Conservation (phyloP, 1,139 yeast species). For the Debaryomyces udenii region DNA sequence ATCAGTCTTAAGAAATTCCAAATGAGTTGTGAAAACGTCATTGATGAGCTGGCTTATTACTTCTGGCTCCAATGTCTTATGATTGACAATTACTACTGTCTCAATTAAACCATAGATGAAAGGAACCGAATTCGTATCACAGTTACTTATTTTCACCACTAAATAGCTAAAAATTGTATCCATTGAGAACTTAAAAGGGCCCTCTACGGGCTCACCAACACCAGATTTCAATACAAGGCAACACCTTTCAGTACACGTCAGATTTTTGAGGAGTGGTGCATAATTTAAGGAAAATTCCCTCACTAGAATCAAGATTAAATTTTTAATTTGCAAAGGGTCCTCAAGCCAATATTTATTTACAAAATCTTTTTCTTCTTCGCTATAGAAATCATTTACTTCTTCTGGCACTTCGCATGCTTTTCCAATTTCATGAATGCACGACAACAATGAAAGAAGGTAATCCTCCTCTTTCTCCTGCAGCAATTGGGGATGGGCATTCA, state of each 20-base stretch:
- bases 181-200: slow-evolving; percentile 60
- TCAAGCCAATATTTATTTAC: slow-evolving; percentile 38
- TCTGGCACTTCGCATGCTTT: slow-evolving; percentile 66
- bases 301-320: slow-evolving; percentile 42
- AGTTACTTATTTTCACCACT: slow-evolving; percentile 35
- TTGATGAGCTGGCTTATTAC: slow-evolving; percentile 31
- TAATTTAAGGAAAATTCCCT: slow-evolving; percentile 46
- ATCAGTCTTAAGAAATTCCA: slow-evolving; percentile 47
- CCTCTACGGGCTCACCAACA: slow-evolving; percentile 52
- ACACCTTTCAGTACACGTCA: slow-evolving; percentile 56
- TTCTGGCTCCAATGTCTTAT: slow-evolving; percentile 29
- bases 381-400: slow-evolving; percentile 48
- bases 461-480: slow-evolving; percentile 29
- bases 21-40: slow-evolving; percentile 32
- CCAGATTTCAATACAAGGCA: slow-evolving; percentile 61
- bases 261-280: slow-evolving; percentile 30
- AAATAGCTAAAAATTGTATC: slow-evolving; percentile 49
- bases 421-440: slow-evolving; percentile 68
- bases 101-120: slow-evolving; percentile 46
- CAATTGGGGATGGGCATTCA: slow-evolving; percentile 14
- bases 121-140: slow-evolving; percentile 37
- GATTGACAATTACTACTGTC: slow-evolving; percentile 41
- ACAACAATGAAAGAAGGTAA: slow-evolving; percentile 56
- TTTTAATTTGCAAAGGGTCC: slow-evolving; percentile 49
- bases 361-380: slow-evolving; percentile 26